phyloP scores from a whole-genome alignment of 2,329 filamentous ascomycete genomes.

The Sporothrix brunneoviolacea region DNA sequence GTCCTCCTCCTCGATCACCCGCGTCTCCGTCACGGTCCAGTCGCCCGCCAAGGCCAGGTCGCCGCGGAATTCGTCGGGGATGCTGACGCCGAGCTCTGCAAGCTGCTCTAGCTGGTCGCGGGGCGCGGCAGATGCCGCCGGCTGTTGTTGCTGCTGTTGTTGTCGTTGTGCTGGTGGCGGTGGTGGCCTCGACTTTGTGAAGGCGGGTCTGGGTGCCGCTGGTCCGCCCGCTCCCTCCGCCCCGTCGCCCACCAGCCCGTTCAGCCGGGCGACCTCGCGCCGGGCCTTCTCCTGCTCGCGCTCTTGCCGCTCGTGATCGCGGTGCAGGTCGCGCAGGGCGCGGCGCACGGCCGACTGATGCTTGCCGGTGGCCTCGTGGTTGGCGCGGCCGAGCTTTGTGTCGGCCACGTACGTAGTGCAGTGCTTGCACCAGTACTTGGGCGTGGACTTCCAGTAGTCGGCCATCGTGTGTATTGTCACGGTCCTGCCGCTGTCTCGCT shows the following conservation, averaged over 20 bases:
- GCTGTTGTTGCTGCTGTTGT: constrained; percentile 1
- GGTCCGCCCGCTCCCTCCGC: constrained; percentile 23
- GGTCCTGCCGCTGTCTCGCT: not conserved
- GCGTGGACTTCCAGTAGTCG: constrained; percentile 98
- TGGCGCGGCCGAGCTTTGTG: constrained; percentile 79
- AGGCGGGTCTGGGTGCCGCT: not conserved
- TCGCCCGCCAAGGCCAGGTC: constrained; percentile 86
- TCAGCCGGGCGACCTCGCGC: constrained; percentile 78
- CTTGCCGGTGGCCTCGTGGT: constrained; percentile 80
- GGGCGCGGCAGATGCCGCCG: constrained; percentile 32
- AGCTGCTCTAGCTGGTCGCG: constrained; percentile 84
- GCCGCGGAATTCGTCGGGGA: constrained; percentile 69
- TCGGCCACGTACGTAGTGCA: constrained; percentile 87
- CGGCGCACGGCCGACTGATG: constrained; percentile 85
- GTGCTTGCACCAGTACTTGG: constrained; percentile 97
- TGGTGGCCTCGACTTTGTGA: not conserved
- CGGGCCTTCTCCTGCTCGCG: constrained; percentile 77
- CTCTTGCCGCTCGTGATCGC: constrained; percentile 71
- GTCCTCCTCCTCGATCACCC: constrained; percentile 43
- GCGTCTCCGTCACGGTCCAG: constrained; percentile 69
- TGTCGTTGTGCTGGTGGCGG: not conserved
- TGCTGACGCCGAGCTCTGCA: constrained; percentile 75
- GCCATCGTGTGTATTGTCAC: constrained; percentile 56
- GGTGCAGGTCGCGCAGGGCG: constrained; percentile 82
- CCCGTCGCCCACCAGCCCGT: constrained; percentile 58